A percentile compares a stretch with the other conserved stretches of the same genome.
These are phyloP conservation scores for Solanum piurae DNA, from an alignment of 257 asterid species.

Conservation along the genomic window DNA sequence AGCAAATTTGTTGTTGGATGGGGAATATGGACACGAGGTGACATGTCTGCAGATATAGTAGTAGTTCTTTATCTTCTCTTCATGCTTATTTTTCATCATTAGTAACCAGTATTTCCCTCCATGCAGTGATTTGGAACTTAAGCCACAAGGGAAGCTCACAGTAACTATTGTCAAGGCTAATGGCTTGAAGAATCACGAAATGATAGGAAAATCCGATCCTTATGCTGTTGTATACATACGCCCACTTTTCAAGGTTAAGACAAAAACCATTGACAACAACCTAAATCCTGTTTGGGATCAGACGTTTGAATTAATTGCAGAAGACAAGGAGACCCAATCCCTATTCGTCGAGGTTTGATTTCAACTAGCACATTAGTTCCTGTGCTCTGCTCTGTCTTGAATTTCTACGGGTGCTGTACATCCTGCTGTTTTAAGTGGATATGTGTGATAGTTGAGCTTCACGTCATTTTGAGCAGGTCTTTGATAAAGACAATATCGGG, in stretches of 20 bases:
- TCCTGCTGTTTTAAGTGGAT: background rate
- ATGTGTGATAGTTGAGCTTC: background rate
- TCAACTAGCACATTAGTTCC: background rate
- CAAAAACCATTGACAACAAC: slow-evolving; percentile 82
- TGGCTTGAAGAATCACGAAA: slow-evolving; percentile 79
- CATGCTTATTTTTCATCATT: background rate
- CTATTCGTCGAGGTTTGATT: slow-evolving; percentile 65
- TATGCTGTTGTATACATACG: slow-evolving; percentile 69
- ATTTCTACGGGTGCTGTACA: background rate
- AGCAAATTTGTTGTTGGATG: background rate
- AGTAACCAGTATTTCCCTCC: background rate
- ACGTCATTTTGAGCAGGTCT: slow-evolving; percentile 42
- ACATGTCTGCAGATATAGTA: background rate
- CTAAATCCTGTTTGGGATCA: slow-evolving; percentile 91
- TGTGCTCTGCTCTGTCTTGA: background rate
- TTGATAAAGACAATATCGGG: slow-evolving; percentile 72
- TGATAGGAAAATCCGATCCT: slow-evolving; percentile 97
- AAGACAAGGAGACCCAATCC: slow-evolving; percentile 96
- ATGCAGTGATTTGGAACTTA: slow-evolving; percentile 93
- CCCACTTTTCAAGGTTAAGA: slow-evolving; percentile 84
- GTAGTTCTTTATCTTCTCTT: background rate
- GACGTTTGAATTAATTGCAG: slow-evolving; percentile 67
- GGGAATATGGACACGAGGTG: background rate
- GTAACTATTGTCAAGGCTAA: slow-evolving; percentile 57
- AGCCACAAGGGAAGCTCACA: slow-evolving; percentile 83